These are phyloP conservation scores for Microdochium paspali DNA, from an alignment of 2,329 filamentous ascomycete species.

Conservation along the genomic window DNA sequence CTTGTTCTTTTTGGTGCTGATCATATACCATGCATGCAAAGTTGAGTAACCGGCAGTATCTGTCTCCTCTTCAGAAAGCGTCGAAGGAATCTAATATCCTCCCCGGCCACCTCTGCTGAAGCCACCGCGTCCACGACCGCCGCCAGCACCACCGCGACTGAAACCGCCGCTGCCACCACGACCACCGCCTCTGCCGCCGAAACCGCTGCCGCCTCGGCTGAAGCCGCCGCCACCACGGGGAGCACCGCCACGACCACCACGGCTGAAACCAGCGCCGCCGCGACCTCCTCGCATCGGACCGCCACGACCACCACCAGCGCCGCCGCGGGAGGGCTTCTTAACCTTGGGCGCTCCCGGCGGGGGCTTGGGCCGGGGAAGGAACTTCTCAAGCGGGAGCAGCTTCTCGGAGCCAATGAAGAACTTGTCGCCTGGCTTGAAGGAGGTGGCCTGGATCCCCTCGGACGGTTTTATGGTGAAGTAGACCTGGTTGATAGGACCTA, in stretches of 20 bases:
- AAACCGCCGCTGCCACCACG: conserved; percentile 20
- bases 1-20: no score
- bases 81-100: no score
- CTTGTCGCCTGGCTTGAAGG: conserved; percentile 94
- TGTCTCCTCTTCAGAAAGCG: no score
- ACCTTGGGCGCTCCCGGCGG: conserved; percentile 52
- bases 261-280: conserved; percentile 29
- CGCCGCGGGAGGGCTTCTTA: conserved; percentile 61
- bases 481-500: conserved; percentile 94
- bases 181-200: conserved; percentile 21
- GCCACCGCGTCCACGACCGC: conserved; percentile 23
- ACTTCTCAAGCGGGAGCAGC: conserved; percentile 88
- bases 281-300: conserved; percentile 26
- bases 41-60: no score
- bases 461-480: conserved; percentile 97
- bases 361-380: conserved; percentile 87
- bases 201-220: conserved; percentile 31
- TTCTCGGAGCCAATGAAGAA: conserved; percentile 95
- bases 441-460: conserved; percentile 89
- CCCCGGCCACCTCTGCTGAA: conserved; percentile 14
- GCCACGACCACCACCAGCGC: conserved; percentile 40
- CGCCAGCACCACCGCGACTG: conserved; percentile 31
- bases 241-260: conserved; percentile 15
- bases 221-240: conserved; percentile 52
- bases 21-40: no score